Evolutionary conservation across 2,329 filamentous ascomycete species (phyloP), one percentile per base, ranked within the genome.

Genomic region (Phyllosticta capitalensis): DNA sequence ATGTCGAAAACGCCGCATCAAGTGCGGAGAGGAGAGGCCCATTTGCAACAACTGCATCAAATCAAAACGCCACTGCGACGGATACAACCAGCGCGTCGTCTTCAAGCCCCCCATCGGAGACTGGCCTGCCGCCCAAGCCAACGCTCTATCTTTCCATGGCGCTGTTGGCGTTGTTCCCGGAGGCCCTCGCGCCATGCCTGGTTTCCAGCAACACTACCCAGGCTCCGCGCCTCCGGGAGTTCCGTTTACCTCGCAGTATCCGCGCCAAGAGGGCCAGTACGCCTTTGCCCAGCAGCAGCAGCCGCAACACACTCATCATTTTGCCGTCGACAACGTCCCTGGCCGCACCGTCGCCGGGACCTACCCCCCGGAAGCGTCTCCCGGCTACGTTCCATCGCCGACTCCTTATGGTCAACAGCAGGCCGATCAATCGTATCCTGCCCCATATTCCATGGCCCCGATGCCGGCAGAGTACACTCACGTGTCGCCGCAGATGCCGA

Each of bases 1-100:
- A 61, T 99, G 94, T 75, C 88, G 94, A 64, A 92, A 89, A 75
- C 87, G 94, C 57, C 88, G 94, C 63, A 97, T 99, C 74, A 99
- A 97, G 75, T 99, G 94, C 73, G 94, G 94, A 63, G 94, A 97
- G 72, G 89, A 90, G 67, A 83, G 87, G 55, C 90, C 90, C 24
- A 87, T 82, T 26, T 94, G 90, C 74, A 85, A 81, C 68, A 95
- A 95, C 69, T 95, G 90, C 74, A 84, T 88, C 75, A 94, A 92
- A 69, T 92, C 89, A 19, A 92, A 92, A 73, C 82, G 90, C 14
- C 79, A 85, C 64, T 95, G 90, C 71, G 89, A 94, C 72, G 90
- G 90, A 57, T 94, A 94, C 71, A 90, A 85, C 65, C 87, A 90
- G 71, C 83, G 87, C 53, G 85, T 94, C 58, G 79, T 90, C 61